These are phyloP conservation scores for Theobroma grandiflorum DNA, from an alignment of 441 rosid genomes.

Conservation along the genomic window DNA sequence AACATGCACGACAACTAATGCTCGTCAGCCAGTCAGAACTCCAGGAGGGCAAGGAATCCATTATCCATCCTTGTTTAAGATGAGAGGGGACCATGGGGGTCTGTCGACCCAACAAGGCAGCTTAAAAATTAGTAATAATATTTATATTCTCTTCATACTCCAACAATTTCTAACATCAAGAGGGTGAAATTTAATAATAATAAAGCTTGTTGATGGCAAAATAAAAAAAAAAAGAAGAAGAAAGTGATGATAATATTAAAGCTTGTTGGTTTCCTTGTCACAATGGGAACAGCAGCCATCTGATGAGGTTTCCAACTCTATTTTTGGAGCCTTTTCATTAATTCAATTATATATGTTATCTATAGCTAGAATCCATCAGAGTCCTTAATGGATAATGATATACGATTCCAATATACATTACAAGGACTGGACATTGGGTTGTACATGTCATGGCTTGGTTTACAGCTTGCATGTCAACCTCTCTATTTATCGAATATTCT, in stretches of 20 bases:
- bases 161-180: too few species aligned
- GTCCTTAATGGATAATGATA: slow-evolving; percentile 1
- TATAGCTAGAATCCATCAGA: slow-evolving; percentile 4
- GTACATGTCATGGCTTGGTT: background rate
- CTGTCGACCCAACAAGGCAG: too few species aligned
- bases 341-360: background rate
- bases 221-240: background rate
- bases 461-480: background rate
- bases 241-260: too few species aligned
- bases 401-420: background rate
- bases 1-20: too few species aligned
- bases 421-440: background rate
- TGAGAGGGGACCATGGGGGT: too few species aligned
- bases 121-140: too few species aligned
- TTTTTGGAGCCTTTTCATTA: background rate
- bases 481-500: background rate
- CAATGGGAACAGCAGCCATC: background rate
- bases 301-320: background rate
- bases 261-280: too few species aligned
- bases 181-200: too few species aligned
- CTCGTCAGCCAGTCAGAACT: too few species aligned
- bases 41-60: too few species aligned
- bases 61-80: too few species aligned
- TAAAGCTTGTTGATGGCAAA: background rate
- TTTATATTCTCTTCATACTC: too few species aligned